These are phyloP conservation scores for Plenodomus biglobosus DNA, from an alignment of 2,329 filamentous ascomycete genomes.

Conservation along the genomic window DNA sequence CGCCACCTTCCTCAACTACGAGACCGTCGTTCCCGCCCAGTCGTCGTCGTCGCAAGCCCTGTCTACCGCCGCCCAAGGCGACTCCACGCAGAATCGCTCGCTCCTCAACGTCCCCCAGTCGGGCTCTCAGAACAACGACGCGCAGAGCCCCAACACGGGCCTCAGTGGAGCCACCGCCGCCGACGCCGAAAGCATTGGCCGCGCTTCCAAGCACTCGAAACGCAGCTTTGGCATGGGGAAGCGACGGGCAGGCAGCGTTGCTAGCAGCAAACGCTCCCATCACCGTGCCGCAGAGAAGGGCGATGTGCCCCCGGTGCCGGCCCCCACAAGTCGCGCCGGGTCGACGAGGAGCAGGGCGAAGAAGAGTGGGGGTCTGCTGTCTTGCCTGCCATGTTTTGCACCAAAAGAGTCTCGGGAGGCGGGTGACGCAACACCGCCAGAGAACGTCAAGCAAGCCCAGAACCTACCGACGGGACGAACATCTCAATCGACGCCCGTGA, in stretches of 20 bases:
- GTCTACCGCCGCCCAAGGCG: slow-evolving; percentile 25
- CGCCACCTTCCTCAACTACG: slow-evolving; percentile 11
- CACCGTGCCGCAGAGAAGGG: slow-evolving; percentile 47
- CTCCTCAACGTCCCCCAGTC: slow-evolving; percentile 42
- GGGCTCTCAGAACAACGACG: slow-evolving; percentile 33
- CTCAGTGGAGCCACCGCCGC: slow-evolving; percentile 50
- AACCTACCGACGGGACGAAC: slow-evolving; percentile 43
- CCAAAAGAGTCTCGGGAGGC: slow-evolving; percentile 58
- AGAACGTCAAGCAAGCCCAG: slow-evolving; percentile 48
- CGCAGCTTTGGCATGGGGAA: slow-evolving; percentile 49
- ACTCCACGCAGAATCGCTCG: slow-evolving; percentile 42
- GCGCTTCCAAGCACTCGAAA: slow-evolving; percentile 48
- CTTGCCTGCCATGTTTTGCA: slow-evolving; percentile 68
- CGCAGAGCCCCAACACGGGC: slow-evolving; percentile 43
- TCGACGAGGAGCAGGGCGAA: slow-evolving; percentile 45
- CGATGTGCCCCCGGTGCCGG: slow-evolving; percentile 33
- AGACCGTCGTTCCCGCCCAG: slow-evolving; percentile 21
- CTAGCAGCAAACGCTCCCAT: slow-evolving; percentile 51
- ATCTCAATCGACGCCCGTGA: slow-evolving; percentile 54
- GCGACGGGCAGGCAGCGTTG: slow-evolving; percentile 49
- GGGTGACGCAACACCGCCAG: slow-evolving; percentile 48
- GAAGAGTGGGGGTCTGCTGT: slow-evolving; percentile 44
- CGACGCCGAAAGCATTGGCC: slow-evolving; percentile 49
- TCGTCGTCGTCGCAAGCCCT: slow-evolving; percentile 32
- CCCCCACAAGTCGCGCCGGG: slow-evolving; percentile 34